Conservation (phyloP, 169 alveolate species). For the Perkinsus olseni region DNA sequence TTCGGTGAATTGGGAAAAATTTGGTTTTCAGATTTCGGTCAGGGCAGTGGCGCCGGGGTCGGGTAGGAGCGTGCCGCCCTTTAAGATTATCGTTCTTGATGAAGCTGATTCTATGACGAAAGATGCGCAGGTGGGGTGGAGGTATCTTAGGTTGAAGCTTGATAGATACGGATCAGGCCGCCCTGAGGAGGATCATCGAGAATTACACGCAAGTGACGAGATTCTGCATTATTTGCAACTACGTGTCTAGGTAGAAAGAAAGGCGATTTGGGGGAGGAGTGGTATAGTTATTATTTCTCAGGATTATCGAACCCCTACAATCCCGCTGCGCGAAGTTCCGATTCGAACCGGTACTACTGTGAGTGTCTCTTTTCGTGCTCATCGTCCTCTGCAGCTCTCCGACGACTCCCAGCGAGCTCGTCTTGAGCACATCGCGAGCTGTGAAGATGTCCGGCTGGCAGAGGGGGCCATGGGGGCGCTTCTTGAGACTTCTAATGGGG, state of each 20-base stretch:
- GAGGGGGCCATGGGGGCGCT: slow-evolving; percentile 71
- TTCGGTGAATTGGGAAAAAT: neutral
- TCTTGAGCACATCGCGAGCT: slow-evolving; percentile 60
- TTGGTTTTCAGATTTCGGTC: neutral
- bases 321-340: slow-evolving; percentile 91
- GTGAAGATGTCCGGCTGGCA: slow-evolving; percentile 67
- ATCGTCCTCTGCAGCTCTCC: neutral
- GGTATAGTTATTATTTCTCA: slow-evolving; percentile 15
- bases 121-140: slow-evolving; percentile 70
- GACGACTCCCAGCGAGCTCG: neutral
- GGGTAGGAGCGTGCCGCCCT: slow-evolving; percentile 54
- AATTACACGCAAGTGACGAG: slow-evolving; percentile 83
- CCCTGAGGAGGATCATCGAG: slow-evolving; percentile 92
- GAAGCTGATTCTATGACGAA: slow-evolving; percentile 96
- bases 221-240: slow-evolving; percentile 92
- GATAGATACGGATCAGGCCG: slow-evolving; percentile 60
- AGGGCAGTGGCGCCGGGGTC: neutral
- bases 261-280: neutral
- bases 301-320: slow-evolving; percentile 90
- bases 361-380: neutral
- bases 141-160: neutral
- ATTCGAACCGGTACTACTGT: slow-evolving; percentile 83
- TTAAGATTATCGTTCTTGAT: slow-evolving; percentile 86
- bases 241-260: slow-evolving; percentile 42
- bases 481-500: slow-evolving; percentile 85